phyloP scores from a whole-genome alignment of 2,329 filamentous ascomycete genomes.

The Alternaria incomplexa region DNA sequence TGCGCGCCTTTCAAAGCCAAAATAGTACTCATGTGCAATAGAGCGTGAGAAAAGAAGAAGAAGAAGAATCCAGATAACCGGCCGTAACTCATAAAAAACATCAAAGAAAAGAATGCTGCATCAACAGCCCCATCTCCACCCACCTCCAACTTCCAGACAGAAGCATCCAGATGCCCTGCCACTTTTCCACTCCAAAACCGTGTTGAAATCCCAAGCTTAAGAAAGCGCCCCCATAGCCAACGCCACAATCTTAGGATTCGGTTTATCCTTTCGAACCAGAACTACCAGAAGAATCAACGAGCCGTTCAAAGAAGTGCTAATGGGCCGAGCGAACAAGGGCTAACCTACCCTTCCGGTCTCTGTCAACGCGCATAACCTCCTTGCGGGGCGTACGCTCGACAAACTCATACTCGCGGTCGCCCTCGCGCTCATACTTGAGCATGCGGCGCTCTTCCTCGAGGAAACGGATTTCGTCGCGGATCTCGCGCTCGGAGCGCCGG shows the following conservation, averaged over 20 bases:
- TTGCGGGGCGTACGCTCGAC: constrained; percentile 59
- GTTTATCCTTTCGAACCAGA: constrained; percentile 43
- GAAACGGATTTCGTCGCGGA: constrained; percentile 73
- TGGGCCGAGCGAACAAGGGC: constrained; percentile 79
- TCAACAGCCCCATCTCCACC: not conserved
- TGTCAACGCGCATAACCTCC: constrained; percentile 74
- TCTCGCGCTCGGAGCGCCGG: constrained; percentile 62
- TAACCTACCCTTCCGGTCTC: constrained; percentile 96
- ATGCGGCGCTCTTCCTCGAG: constrained; percentile 71
- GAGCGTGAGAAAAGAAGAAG: not conserved
- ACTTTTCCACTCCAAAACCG: not conserved
- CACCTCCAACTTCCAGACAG: not conserved
- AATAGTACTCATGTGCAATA: not conserved
- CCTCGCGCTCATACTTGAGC: constrained; percentile 63
- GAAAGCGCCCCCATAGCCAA: constrained; percentile 13
- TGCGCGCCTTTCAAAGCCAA: not conserved
- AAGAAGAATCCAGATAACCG: not conserved
- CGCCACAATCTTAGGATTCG: constrained; percentile 53
- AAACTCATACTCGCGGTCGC: constrained; percentile 65
- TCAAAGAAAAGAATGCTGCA: not conserved
- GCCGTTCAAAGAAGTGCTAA: constrained; percentile 34
- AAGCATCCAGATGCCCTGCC: not conserved
- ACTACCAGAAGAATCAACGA: constrained; percentile 43
- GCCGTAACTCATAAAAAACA: not conserved
- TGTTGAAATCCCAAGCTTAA: not conserved